phyloP scores from a whole-genome alignment of 192 early-diverging fungal species.

The Phycomyces nitens region DNA sequence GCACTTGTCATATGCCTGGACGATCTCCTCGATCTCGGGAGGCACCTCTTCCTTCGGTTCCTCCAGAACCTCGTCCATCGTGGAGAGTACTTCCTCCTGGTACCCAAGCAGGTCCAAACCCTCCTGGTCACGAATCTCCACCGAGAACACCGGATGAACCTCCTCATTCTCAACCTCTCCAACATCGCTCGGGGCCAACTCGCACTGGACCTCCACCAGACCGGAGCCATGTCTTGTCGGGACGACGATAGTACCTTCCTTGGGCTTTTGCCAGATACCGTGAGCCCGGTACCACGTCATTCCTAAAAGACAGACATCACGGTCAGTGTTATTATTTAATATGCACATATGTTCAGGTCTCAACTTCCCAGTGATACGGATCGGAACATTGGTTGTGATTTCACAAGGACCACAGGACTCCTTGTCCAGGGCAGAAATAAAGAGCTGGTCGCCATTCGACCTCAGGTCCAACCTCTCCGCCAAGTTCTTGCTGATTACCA shows the following conservation, averaged over 20 bases:
- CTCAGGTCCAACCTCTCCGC: neutral
- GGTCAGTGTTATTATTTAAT: neutral
- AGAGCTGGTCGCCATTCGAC: neutral
- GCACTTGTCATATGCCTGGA: neutral
- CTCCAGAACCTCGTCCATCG: neutral
- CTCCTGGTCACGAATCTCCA: neutral
- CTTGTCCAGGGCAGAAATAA: neutral
- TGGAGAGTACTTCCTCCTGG: neutral
- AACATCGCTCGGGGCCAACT: neutral
- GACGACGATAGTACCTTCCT: neutral
- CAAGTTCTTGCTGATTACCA: neutral
- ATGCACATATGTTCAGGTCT: conserved; percentile 6
- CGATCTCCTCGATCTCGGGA: neutral
- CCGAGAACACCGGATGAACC: neutral
- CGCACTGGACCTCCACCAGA: neutral
- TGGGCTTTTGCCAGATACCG: neutral
- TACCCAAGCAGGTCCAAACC: neutral
- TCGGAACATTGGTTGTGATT: neutral
- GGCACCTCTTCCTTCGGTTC: neutral
- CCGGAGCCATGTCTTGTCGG: neutral
- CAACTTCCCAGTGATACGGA: neutral
- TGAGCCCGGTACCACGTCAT: too few relatives aligned
- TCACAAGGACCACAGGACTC: neutral
- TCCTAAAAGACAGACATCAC: too few relatives aligned
- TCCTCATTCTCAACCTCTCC: neutral